These are phyloP conservation scores for Ogataea allantospora DNA, from an alignment of 805 yeast species.

Conservation along the genomic window DNA sequence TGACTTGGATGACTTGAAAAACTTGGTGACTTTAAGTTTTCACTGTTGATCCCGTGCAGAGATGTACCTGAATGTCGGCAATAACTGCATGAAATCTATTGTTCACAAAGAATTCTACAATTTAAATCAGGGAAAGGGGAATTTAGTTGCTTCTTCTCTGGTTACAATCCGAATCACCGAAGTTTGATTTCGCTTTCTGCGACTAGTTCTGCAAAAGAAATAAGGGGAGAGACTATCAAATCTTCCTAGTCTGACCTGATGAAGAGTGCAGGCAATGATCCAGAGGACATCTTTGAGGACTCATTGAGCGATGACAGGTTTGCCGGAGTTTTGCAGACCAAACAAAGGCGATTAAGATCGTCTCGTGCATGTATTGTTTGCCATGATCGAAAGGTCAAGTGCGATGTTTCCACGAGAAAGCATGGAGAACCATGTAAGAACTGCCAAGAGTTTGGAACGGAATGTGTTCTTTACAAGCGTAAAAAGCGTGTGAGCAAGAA, in stretches of 20 bases:
- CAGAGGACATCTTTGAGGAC: not conserved
- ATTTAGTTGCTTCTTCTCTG: not conserved
- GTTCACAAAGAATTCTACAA: too few species aligned
- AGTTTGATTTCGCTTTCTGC: too few species aligned
- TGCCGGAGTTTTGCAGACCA: not conserved
- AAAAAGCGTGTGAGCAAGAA: constrained; percentile 26
- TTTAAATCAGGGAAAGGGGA: too few species aligned
- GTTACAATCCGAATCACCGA: constrained; percentile 1
- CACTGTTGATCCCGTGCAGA: too few species aligned
- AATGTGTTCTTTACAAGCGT: constrained; percentile 58
- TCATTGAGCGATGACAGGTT: not conserved
- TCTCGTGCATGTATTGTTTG: constrained; percentile 72
- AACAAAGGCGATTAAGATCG: constrained; percentile 45
- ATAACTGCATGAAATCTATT: too few species aligned
- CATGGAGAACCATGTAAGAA: constrained; percentile 59
- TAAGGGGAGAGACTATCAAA: too few species aligned
- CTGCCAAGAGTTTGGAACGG: constrained; percentile 66
- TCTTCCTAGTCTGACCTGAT: too few species aligned
- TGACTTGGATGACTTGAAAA: constrained; percentile 4
- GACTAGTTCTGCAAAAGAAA: not conserved
- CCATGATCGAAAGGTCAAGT: constrained; percentile 71
- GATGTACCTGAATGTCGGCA: too few species aligned
- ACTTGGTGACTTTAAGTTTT: not conserved
- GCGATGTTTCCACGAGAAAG: constrained; percentile 51
- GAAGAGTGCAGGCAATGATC: not conserved